Evolutionary conservation across 2,329 filamentous ascomycete species (phyloP).

Genomic region (Penicillium sp.): DNA sequence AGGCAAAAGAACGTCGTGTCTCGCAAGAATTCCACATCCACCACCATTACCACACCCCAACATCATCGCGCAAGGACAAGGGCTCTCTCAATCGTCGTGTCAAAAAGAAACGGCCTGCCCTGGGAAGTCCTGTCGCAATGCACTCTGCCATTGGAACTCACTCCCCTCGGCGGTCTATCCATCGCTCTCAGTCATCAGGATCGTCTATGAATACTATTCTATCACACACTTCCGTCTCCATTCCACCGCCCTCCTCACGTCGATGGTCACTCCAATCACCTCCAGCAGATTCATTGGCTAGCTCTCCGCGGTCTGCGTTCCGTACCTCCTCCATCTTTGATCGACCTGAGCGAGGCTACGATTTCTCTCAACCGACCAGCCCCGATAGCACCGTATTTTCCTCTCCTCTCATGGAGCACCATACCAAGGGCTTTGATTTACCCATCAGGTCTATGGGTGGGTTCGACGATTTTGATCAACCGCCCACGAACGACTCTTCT

Average conservation of each 20-base stretch:
- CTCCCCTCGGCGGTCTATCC: conserved; percentile 30
- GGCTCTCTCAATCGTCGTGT: conserved; percentile 53
- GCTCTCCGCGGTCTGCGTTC: conserved; percentile 75
- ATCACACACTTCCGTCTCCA: conserved; percentile 62
- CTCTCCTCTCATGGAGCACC: conserved; percentile 66
- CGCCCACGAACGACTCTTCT: conserved; percentile 8
- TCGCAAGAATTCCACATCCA: conserved; percentile 87
- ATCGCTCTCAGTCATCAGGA: conserved; percentile 40
- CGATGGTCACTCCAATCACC: conserved; percentile 43
- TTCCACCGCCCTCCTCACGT: conserved; percentile 46
- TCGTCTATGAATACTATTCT: conserved; percentile 61
- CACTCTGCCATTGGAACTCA: conserved; percentile 32
- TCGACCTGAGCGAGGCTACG: conserved; percentile 60
- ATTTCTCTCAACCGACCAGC: conserved; percentile 75
- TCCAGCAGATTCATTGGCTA: conserved; percentile 66
- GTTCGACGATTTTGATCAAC: conserved; percentile 15
- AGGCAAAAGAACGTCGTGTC: conserved; percentile 48
- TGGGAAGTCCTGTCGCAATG: conserved; percentile 55
- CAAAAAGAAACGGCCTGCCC: conserved; percentile 70
- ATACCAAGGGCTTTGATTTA: conserved; percentile 60
- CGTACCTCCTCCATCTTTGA: conserved; percentile 78
- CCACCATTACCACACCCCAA: conserved; percentile 81
- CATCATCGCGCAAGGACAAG: conserved; percentile 56
- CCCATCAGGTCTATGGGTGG: conserved; percentile 47
- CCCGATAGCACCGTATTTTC: conserved; percentile 70